phyloP scores from a whole-genome alignment of 306 rosid species.

The Quercus glauca region DNA sequence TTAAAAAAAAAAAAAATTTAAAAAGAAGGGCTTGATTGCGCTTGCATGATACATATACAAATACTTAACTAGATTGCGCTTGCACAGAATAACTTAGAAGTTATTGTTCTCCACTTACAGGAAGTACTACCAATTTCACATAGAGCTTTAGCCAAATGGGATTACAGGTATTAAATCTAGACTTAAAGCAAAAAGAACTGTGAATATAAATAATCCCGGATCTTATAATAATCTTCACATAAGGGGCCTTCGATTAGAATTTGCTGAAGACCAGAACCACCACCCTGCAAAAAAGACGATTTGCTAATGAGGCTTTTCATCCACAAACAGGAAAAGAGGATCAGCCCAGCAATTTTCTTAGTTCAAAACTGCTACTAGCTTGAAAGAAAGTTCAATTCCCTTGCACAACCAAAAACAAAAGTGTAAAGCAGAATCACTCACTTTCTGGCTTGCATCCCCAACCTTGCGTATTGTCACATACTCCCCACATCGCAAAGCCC shows the following conservation, averaged over 20 bases:
- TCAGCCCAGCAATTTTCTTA: background rate
- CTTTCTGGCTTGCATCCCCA: slow-evolving; percentile 92
- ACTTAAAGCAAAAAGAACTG: slow-evolving; percentile 79
- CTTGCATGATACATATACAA: background rate
- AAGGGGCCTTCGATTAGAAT: slow-evolving; percentile 87
- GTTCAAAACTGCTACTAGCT: background rate
- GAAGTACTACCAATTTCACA: background rate
- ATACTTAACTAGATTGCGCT: background rate
- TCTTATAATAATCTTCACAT: slow-evolving; percentile 85
- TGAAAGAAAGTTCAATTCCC: background rate
- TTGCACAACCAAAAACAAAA: slow-evolving; percentile 4
- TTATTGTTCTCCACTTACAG: background rate
- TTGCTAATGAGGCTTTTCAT: slow-evolving; percentile 15
- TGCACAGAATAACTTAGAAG: background rate
- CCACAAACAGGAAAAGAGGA: background rate
- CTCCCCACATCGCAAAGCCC: slow-evolving; percentile 94
- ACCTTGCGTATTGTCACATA: slow-evolving; percentile 84
- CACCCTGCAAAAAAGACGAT: slow-evolving; percentile 49
- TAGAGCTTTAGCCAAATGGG: background rate
- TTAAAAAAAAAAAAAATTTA: too few relatives aligned
- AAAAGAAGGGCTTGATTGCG: too few relatives aligned
- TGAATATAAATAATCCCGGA: slow-evolving; percentile 71
- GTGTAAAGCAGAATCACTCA: slow-evolving; percentile 27
- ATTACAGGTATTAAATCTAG: slow-evolving; percentile 8
- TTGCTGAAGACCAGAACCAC: slow-evolving; percentile 87